Conservation (phyloP, 2,329 filamentous ascomycete genomes). For the Sporothrix variecibatus region DNA sequence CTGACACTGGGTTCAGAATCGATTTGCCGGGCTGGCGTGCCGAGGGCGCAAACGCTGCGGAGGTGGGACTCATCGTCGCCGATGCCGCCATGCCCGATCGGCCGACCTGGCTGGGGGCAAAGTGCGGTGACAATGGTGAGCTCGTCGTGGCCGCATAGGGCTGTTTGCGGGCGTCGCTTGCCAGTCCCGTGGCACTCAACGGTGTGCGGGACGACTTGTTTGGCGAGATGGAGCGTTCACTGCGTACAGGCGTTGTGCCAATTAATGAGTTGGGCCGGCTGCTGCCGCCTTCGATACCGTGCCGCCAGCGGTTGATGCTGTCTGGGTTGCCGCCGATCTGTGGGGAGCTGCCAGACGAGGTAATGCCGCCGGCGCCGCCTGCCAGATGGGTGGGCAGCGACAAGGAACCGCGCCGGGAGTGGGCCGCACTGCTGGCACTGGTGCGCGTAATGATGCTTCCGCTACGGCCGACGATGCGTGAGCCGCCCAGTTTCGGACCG, state of each 20-base stretch:
- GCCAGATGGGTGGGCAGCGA: slow-evolving; percentile 38
- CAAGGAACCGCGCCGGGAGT: slow-evolving; percentile 59
- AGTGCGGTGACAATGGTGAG: slow-evolving; percentile 29
- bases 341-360: not conserved
- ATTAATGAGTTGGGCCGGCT: slow-evolving; percentile 42
- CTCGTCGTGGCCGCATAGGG: slow-evolving; percentile 40
- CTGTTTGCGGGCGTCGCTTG: slow-evolving; percentile 50
- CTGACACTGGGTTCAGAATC: not conserved
- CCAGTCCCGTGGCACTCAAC: slow-evolving; percentile 42
- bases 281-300: slow-evolving; percentile 54
- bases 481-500: slow-evolving; percentile 65
- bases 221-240: slow-evolving; percentile 59
- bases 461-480: slow-evolving; percentile 59
- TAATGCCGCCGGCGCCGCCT: not conserved
- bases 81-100: slow-evolving; percentile 38
- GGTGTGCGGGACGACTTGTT: slow-evolving; percentile 46
- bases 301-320: slow-evolving; percentile 85
- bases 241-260: slow-evolving; percentile 42
- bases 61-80: slow-evolving; percentile 5
- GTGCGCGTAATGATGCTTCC: slow-evolving; percentile 58
- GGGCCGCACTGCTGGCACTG: slow-evolving; percentile 50
- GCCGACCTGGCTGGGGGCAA: slow-evolving; percentile 28
- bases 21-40: not conserved
- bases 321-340: slow-evolving; percentile 54
- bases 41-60: not conserved